Evolutionary conservation across 129 eudicot species (phyloP), one percentile per base, ranked within the genome.

Genomic region (Mikania micrantha): DNA sequence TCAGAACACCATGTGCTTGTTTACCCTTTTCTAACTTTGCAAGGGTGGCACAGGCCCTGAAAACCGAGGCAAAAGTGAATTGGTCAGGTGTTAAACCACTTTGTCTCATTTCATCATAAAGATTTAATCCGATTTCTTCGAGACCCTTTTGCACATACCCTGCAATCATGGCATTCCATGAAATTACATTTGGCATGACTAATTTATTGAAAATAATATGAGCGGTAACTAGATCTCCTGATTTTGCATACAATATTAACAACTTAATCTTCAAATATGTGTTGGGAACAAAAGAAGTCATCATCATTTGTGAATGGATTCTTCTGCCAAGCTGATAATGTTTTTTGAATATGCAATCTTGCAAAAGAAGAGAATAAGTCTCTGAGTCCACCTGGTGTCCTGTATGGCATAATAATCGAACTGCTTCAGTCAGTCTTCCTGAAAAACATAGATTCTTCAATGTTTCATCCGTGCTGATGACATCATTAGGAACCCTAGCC

Each of bases 101-200:
- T 66, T 60, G 66, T 79, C 95, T 92, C 96, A 92, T 84, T 42
- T 72, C 35, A 63, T 71, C 70, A 66, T 85, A 92, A 28, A 86
- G 82, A 77, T 57, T 72, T 78, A 92, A 82, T 5, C 95, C 96
- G 66, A 21, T 66, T 49, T 84, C 89, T 66, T 88, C 90, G 50
- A 78, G 64, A 32, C 90, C 91, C 63, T 92, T 92, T 59, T 92
- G 96, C 69, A 92, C 95, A 67, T 92, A 86, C 44, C 96, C 98
- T 34, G 89, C 86, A 74, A 92, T 86, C 82, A 92, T 78, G 36
- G 98, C 85, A 68, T 92, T 92, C 98, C 98, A 88, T 38, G 98
- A 82, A 67, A 88, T 81, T 75, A 88, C 72, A 56, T 59, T 88
- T 75, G 77, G 87, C 31, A 32, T 44, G 29, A 34, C 31, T 78